These are phyloP conservation scores for Anthracocystis panici-leucophaei DNA, from an alignment of 1,284 basidiomycete genomes.

Conservation along the genomic window DNA sequence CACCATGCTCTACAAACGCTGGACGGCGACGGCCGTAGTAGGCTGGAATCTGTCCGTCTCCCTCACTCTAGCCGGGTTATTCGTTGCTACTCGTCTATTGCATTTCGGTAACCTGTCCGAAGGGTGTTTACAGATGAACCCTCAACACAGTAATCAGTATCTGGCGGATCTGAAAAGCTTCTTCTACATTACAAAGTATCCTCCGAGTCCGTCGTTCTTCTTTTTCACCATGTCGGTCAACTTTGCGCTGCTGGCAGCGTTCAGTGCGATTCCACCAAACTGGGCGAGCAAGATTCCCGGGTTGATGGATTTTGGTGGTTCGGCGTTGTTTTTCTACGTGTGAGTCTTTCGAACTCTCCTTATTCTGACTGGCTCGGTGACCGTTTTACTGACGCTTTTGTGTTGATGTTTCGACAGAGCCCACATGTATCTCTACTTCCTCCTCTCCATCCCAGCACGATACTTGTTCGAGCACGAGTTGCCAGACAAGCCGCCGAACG, in stretches of 20 bases:
- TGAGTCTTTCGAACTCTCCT: slow-evolving; percentile 6
- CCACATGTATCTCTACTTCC: slow-evolving; percentile 36
- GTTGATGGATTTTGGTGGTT: slow-evolving; percentile 45
- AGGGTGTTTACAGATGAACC: slow-evolving; percentile 46
- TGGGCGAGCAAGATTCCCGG: slow-evolving; percentile 20
- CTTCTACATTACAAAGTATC: slow-evolving; percentile 62
- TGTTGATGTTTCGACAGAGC: slow-evolving; percentile 2
- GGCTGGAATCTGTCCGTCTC: slow-evolving; percentile 18
- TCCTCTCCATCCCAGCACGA: slow-evolving; percentile 32
- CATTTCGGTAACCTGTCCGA: slow-evolving; percentile 59
- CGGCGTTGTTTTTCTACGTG: slow-evolving; percentile 61
- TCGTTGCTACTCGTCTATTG: slow-evolving; percentile 48
- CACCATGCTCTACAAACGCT: slow-evolving; percentile 33
- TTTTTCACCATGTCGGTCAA: slow-evolving; percentile 47
- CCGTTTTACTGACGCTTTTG: neutral
- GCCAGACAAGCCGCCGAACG: slow-evolving; percentile 35
- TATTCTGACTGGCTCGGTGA: neutral
- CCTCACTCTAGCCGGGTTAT: slow-evolving; percentile 38
- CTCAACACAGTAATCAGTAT: slow-evolving; percentile 49
- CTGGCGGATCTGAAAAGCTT: slow-evolving; percentile 48
- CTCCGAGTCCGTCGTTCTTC: slow-evolving; percentile 54
- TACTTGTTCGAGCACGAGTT: slow-evolving; percentile 39
- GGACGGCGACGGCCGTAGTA: slow-evolving; percentile 18
- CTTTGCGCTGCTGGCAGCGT: slow-evolving; percentile 50
- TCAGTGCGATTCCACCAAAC: slow-evolving; percentile 31